Evolutionary conservation across 306 rosid species (phyloP).

Genomic region (Castanopsis chinensis): DNA sequence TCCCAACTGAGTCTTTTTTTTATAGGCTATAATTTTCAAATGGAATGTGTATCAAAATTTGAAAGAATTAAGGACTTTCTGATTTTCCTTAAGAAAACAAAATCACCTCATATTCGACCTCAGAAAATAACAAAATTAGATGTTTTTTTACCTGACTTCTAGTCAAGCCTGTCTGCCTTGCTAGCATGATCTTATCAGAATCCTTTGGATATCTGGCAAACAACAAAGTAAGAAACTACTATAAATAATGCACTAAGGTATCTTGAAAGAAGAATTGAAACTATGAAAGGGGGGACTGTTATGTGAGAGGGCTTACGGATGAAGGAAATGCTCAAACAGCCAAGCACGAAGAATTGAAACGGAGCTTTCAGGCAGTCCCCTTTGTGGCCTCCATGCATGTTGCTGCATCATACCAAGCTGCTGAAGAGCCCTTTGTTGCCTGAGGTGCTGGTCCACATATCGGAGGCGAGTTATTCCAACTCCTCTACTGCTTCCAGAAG

Average conservation of each 20-base stretch:
- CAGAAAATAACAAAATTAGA: neutral
- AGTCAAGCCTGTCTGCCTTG: constrained; percentile 81
- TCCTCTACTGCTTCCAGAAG: constrained; percentile 53
- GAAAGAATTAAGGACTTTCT: neutral
- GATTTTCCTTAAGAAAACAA: neutral
- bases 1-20: neutral
- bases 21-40: neutral
- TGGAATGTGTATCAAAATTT: neutral
- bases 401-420: constrained; percentile 84
- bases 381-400: constrained; percentile 83
- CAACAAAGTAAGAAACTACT: constrained; percentile 8
- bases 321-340: constrained; percentile 90
- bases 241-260: neutral
- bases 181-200: constrained; percentile 85
- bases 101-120: neutral
- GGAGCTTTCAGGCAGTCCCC: constrained; percentile 83
- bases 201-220: constrained; percentile 74
- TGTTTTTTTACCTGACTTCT: constrained; percentile 71
- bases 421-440: constrained; percentile 79
- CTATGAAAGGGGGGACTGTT: neutral
- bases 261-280: neutral
- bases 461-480: constrained; percentile 78
- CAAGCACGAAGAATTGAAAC: constrained; percentile 83
- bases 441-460: constrained; percentile 68
- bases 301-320: constrained; percentile 56